Conservation (phyloP, 23 red algal genomes). For the Gracilaria gracilis region DNA sequence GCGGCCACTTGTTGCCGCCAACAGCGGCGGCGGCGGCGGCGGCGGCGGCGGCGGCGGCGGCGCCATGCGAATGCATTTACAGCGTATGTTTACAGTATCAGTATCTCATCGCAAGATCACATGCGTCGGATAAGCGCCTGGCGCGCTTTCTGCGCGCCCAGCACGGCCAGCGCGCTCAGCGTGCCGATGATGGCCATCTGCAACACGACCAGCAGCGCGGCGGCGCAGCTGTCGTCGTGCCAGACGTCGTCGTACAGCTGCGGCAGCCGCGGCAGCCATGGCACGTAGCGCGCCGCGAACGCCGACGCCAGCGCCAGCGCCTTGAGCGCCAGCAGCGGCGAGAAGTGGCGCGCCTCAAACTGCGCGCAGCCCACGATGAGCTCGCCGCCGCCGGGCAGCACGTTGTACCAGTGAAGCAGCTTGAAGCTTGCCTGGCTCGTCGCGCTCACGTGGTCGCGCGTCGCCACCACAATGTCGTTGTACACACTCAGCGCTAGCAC, state of each 20-base stretch:
- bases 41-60: no score
- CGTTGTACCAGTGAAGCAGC: slow-evolving; percentile 5
- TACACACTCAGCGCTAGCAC: not conserved
- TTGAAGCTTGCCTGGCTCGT: not conserved
- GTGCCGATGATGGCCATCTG: slow-evolving; percentile 13
- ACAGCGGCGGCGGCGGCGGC: no score
- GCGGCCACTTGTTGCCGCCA: no score
- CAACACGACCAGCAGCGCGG: not conserved
- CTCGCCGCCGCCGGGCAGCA: not conserved
- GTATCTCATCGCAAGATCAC: no score
- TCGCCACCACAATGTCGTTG: slow-evolving; percentile 25
- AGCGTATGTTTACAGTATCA: no score
- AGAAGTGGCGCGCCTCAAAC: not conserved
- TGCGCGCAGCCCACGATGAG: not conserved
- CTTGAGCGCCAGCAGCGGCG: not conserved
- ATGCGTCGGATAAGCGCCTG: not conserved
- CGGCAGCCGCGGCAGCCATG: not conserved
- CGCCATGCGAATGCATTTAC: no score
- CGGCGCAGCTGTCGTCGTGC: not conserved
- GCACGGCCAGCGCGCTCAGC: not conserved
- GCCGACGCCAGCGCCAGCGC: not conserved
- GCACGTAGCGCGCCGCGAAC: not conserved
- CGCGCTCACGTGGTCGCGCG: not conserved
- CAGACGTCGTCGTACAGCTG: slow-evolving; percentile 26
- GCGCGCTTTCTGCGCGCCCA: not conserved